Base-by-base conservation (phyloP, 768 basidiomycete genomes). In the Lyophyllum shimeji region DNA sequence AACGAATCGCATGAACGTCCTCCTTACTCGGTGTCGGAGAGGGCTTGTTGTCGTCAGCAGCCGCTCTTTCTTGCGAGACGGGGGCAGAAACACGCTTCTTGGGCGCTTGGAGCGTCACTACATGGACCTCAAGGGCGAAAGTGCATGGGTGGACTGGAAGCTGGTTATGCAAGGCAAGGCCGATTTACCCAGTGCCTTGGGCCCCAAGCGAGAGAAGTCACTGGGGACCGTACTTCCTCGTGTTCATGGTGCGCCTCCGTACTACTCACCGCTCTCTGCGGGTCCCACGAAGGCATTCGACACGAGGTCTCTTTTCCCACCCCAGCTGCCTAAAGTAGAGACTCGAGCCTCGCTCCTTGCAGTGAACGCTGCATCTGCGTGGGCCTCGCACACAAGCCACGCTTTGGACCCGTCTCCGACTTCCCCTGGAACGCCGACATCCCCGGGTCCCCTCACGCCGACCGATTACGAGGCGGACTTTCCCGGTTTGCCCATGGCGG, bases 31-130 rank as follows among this genome's bases (percentile, higher is more conserved):
- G 20, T 82, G 78, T 61, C 63, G 68, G 48, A 67, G 61, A 40
- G 82, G 79, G 0, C 76, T 82, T 65, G 68, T 82, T 17, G 66
- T 85, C 43, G 76, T 82, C 20, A 73, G 81, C 0, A 75, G 70
- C 57, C 73, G 73, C 7, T 45, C 29, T 1, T 84, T 85, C 60
- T 56, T 82, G 5, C 39, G 44, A 21, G 52, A 55, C 2, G 64
- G 64, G 12, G 79, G 74, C 4, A 55, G 53, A 11, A 17, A 62
- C 5, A 82, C 79, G 1, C 70, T 84, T 2, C 70, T 84, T 17
- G 82, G 81, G 7, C 40, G 33, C 31, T 60, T 66, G 67, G 74
- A 76, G 50, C 54, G 42, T 17, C 45, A 67, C 25, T 74, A 70
- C 71, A 54, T 59, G 13, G 27, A 50, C 8, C 50, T 57, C 50